Conservation (phyloP, 2,329 filamentous ascomycete species). For the Ophiobolus disseminans region DNA sequence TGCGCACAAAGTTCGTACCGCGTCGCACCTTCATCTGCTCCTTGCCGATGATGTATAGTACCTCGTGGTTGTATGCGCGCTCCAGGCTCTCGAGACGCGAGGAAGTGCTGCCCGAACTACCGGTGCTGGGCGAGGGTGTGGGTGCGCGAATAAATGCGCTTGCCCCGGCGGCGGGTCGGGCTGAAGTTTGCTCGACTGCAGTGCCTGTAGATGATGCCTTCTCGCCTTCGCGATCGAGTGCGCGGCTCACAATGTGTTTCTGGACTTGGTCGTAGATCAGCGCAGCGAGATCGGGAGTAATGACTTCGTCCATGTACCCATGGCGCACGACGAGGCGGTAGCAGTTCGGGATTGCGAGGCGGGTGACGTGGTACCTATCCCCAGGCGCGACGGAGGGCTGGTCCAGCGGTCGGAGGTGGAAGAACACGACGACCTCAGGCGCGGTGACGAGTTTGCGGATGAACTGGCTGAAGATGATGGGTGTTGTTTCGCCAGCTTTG, state of each 20-base stretch:
- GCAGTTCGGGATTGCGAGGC: constrained; percentile 63
- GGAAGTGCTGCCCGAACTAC: constrained; percentile 34
- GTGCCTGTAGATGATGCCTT: constrained; percentile 11
- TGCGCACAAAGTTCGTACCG: constrained; percentile 54
- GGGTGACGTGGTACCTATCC: constrained; percentile 57
- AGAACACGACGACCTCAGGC: constrained; percentile 75
- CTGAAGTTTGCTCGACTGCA: constrained; percentile 1
- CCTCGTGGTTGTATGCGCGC: constrained; percentile 54
- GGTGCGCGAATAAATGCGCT: constrained; percentile 13
- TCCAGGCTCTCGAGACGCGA: constrained; percentile 48
- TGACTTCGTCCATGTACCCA: constrained; percentile 75
- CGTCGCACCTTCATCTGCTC: constrained; percentile 49
- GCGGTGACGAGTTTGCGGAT: constrained; percentile 72
- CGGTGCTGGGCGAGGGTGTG: constrained; percentile 25
- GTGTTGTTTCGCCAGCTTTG: constrained; percentile 71
- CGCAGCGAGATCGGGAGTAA: constrained; percentile 66
- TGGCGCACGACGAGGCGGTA: constrained; percentile 74
- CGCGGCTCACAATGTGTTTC: constrained; percentile 41
- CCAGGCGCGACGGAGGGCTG: constrained; percentile 55
- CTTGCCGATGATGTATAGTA: constrained; percentile 66
- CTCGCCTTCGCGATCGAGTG: constrained; percentile 37
- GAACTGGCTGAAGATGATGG: constrained; percentile 75
- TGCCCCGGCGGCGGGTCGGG: background rate
- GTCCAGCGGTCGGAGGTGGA: constrained; percentile 72
- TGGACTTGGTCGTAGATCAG: constrained; percentile 66